Evolutionary conservation across 2,329 filamentous ascomycete genomes (phyloP).

Genomic region (Colletotrichum zoysiae): DNA sequence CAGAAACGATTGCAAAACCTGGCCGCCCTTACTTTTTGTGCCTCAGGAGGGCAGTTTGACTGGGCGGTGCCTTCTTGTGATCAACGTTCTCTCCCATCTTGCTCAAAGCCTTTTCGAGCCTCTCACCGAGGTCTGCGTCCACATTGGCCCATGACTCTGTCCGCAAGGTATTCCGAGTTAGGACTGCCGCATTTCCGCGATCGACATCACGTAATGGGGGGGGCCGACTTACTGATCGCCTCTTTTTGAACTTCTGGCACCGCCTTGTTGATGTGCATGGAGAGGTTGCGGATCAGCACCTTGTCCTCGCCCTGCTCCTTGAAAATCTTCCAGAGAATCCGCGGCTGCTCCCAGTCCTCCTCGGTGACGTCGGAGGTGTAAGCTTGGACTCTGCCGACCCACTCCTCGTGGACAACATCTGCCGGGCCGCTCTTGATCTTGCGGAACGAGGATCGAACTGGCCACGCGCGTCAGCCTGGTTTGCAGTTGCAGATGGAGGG

Average conservation of each 20-base stretch:
- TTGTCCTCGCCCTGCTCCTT: conserved; percentile 18
- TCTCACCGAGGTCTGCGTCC: conserved; percentile 1
- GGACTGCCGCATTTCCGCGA: background rate
- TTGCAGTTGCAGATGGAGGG: background rate
- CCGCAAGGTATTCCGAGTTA: background rate
- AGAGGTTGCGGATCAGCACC: conserved; percentile 17
- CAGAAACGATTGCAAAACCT: background rate
- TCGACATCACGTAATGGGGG: background rate
- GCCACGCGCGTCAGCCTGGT: conserved; percentile 48
- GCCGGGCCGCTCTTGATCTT: conserved; percentile 6
- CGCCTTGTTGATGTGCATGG: conserved; percentile 4
- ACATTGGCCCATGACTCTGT: conserved; percentile 18
- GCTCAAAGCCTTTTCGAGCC: conserved; percentile 1
- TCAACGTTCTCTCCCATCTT: background rate
- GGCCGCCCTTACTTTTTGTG: background rate
- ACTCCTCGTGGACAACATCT: conserved; percentile 22
- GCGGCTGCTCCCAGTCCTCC: conserved; percentile 22
- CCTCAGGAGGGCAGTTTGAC: background rate
- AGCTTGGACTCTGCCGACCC: conserved; percentile 8
- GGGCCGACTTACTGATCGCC: conserved; percentile 11
- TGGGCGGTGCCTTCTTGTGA: background rate
- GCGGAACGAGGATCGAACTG: conserved; percentile 42
- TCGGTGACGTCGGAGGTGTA: conserved; percentile 24
- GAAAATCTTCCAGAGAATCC: conserved; percentile 24
- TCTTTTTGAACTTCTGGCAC: conserved; percentile 18